A percentile compares a stretch with the other conserved stretches of the same genome.
phyloP scores from a whole-genome alignment of 805 yeast species.

The Yueomyces sinensis region DNA sequence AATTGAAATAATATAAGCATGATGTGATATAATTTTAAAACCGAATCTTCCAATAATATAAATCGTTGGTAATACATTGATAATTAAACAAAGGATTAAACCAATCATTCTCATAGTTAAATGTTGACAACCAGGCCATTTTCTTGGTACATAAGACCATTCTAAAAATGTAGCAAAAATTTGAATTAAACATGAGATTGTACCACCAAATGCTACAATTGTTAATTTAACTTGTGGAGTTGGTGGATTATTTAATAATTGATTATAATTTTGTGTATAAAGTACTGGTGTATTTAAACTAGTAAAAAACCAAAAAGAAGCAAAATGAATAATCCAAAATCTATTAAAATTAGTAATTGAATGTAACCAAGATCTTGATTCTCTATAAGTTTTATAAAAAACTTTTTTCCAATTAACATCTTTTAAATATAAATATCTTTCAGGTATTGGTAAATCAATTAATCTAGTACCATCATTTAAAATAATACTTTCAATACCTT shows the following conservation, averaged over 20 bases:
- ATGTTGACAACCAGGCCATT: constrained; percentile 61
- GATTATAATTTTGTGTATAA: constrained; percentile 46
- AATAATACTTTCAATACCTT: constrained; percentile 47
- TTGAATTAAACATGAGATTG: constrained; percentile 43
- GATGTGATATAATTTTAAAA: constrained; percentile 18
- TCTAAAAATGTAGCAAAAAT: constrained; percentile 46
- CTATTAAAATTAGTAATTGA: constrained; percentile 60
- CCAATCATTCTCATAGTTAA: constrained; percentile 34
- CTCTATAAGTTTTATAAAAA: constrained; percentile 64
- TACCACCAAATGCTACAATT: constrained; percentile 55
- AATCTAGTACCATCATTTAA: constrained; percentile 33
- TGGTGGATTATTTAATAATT: constrained; percentile 46
- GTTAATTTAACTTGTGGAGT: constrained; percentile 40
- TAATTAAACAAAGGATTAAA: constrained; percentile 28
- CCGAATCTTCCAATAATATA: constrained; percentile 32
- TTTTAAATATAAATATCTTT: constrained; percentile 42
- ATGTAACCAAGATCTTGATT: constrained; percentile 68
- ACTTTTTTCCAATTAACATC: constrained; percentile 54
- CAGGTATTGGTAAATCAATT: constrained; percentile 39
- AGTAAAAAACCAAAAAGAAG: constrained; percentile 69
- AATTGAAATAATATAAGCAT: constrained; percentile 32
- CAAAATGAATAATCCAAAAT: constrained; percentile 64
- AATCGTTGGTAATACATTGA: constrained; percentile 38
- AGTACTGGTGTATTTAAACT: constrained; percentile 54
- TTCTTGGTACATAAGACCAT: constrained; percentile 50